Evolutionary conservation across 2,329 filamentous ascomycete species (phyloP), one percentile per base, ranked within the genome.

Genomic region (Diatrype stigma): DNA sequence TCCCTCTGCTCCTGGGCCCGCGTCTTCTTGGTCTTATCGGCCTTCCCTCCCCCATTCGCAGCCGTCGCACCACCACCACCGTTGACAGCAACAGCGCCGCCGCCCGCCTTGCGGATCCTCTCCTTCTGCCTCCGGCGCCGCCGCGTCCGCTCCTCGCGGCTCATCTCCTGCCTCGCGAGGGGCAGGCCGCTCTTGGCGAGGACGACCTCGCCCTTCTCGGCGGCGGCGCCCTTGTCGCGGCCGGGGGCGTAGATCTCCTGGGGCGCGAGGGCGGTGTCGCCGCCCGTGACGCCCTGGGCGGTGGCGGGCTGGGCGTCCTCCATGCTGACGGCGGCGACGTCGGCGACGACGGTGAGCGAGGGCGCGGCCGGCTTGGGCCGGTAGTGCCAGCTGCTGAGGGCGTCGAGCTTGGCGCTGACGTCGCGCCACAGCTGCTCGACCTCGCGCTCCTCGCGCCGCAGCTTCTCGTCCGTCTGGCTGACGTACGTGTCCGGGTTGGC

Each of bases 321-420:
- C 88, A 97, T 96, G 59, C 82, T 80, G 57, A 97, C 86, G 3
- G 89, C 90, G n/a, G 92, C 90, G 3, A 94, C 89, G 70, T 97
- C 93, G 23, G 90, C 81, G 32, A 96, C 87, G 50, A 96, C 88
- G 42, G 89, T 92, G 56, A 99, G 82, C 44, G 83, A 82, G n/a
- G 90, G 84, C 47, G 87, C 87, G 2, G 86, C 80, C 11, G 89
- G 86, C 73, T 92, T 95, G 49, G 94, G 94, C 70, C 90, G 92
- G 80, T 96, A 96, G 73, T 96, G 89, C 86, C 90, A 96, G 67
- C 89, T 96, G 70, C 86, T 92, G 56, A 99, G 83, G 23, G 89
- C 84, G 70, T 99, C 94, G 50, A 99, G 84, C 56, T 90, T 89
- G 44, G 81, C 81, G 63, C 81, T 85, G 48, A 96, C 79, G 34